A percentile compares a stretch with the other conserved stretches of the same genome.
These are phyloP conservation scores for Phaffomyces opuntiae DNA, from an alignment of 805 yeast genomes.

Conservation along the genomic window DNA sequence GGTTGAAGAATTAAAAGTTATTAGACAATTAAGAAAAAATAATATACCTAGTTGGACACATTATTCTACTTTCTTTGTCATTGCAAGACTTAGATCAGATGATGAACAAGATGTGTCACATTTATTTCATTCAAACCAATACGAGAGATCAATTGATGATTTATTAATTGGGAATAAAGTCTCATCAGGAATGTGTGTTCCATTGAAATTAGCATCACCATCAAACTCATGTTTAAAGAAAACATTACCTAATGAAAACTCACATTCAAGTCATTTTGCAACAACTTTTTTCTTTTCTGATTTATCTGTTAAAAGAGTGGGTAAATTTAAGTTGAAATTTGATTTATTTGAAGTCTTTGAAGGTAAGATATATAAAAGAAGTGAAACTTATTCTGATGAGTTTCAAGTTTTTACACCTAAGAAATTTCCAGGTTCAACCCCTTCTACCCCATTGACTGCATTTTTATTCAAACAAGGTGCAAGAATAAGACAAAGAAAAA, in stretches of 20 bases:
- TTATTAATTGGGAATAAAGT: conserved; percentile 19
- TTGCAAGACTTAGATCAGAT: conserved; percentile 12
- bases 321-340: conserved; percentile 21
- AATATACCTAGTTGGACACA: conserved; percentile 21
- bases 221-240: conserved; percentile 7
- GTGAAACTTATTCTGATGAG: conserved; percentile 12
- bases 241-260: conserved; percentile 13
- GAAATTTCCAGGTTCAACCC: conserved; percentile 26
- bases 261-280: conserved; percentile 16
- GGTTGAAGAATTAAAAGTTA: conserved; percentile 16
- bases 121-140: conserved; percentile 1
- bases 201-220: conserved; percentile 13
- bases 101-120: conserved; percentile 8
- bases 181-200: conserved; percentile 20
- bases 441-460: conserved; percentile 23
- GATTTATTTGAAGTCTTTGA: conserved; percentile 23
- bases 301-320: conserved; percentile 23
- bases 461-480: conserved; percentile 27
- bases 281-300: conserved; percentile 27
- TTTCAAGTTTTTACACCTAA: conserved; percentile 26
- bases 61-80: conserved; percentile 23
- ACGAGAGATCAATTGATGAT: conserved; percentile 11
- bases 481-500: conserved; percentile 25
- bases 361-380: conserved; percentile 18
- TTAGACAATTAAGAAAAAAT: conserved; percentile 11